phyloP scores from a whole-genome alignment of 331 rosid genomes.

The Arachis monticola region DNA sequence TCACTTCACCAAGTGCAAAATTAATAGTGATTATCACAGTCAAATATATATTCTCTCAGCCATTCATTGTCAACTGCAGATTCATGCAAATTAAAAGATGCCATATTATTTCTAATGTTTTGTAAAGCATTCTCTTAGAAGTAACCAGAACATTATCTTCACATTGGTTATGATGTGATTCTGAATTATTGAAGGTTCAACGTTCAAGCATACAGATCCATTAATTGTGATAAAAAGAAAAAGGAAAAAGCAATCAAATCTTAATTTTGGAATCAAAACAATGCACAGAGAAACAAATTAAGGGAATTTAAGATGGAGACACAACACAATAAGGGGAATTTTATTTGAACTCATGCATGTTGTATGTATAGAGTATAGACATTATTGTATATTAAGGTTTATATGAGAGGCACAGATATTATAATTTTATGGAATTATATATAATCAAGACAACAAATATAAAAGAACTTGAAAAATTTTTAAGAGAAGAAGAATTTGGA shows the following conservation, averaged over 20 bases:
- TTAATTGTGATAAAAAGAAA: neutral
- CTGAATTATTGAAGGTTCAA: neutral
- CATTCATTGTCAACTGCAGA: slow-evolving; percentile 29
- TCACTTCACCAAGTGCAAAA: neutral
- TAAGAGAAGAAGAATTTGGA: too few relatives aligned
- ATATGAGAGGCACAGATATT: too few relatives aligned
- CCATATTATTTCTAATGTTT: slow-evolving; percentile 13
- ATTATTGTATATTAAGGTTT: neutral
- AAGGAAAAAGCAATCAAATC: neutral
- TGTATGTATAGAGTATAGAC: neutral
- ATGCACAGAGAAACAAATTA: neutral
- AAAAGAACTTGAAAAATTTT: too few relatives aligned
- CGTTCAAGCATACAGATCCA: neutral
- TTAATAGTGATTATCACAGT: slow-evolving; percentile 2
- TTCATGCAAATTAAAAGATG: slow-evolving; percentile 1
- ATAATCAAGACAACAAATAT: too few relatives aligned
- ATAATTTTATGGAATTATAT: too few relatives aligned
- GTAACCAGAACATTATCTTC: slow-evolving; percentile 12
- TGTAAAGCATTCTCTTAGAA: slow-evolving; percentile 1
- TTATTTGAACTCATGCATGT: neutral
- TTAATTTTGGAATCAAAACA: neutral
- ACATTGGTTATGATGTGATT: neutral
- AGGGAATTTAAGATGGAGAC: neutral
- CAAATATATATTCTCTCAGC: slow-evolving; percentile 13
- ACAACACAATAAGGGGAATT: neutral